Evolutionary conservation across 768 basidiomycete genomes (phyloP).

Genomic region (Lentinula lateritia): DNA sequence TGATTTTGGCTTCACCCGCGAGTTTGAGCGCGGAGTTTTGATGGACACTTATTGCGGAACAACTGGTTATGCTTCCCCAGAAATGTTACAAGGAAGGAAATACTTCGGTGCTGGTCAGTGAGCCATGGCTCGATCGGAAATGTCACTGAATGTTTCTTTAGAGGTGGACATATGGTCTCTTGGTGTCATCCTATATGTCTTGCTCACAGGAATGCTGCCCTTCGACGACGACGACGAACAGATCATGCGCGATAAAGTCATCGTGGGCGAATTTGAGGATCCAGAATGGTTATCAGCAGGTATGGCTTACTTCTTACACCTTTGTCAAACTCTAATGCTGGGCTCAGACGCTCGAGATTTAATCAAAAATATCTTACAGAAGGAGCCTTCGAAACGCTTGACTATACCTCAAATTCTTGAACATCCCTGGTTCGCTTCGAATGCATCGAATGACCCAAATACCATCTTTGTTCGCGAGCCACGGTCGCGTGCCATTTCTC

Average conservation of each 20-base stretch:
- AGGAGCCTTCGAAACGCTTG: constrained; percentile 69
- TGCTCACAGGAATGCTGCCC: constrained; percentile 84
- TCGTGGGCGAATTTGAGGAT: constrained; percentile 84
- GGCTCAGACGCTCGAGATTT: constrained; percentile 78
- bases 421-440: constrained; percentile 78
- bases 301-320: constrained; percentile 25
- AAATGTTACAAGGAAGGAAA: constrained; percentile 83
- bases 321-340: constrained; percentile 7
- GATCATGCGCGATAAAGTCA: constrained; percentile 79
- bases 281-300: constrained; percentile 88
- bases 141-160: constrained; percentile 23
- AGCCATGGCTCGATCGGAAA: not conserved
- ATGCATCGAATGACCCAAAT: not conserved
- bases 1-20: constrained; percentile 92
- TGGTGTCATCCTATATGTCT: constrained; percentile 85
- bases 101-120: constrained; percentile 83
- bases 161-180: constrained; percentile 97
- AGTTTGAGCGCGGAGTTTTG: constrained; percentile 70
- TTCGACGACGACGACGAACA: constrained; percentile 88
- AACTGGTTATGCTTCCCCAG: constrained; percentile 89
- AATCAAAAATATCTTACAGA: constrained; percentile 69
- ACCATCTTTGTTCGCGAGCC: constrained; percentile 6
- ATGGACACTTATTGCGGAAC: constrained; percentile 97
- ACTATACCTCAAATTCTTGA: constrained; percentile 81
- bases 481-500: not conserved